Conservation (phyloP, 768 basidiomycete genomes). For the Xerocomellus chrysenteron region DNA sequence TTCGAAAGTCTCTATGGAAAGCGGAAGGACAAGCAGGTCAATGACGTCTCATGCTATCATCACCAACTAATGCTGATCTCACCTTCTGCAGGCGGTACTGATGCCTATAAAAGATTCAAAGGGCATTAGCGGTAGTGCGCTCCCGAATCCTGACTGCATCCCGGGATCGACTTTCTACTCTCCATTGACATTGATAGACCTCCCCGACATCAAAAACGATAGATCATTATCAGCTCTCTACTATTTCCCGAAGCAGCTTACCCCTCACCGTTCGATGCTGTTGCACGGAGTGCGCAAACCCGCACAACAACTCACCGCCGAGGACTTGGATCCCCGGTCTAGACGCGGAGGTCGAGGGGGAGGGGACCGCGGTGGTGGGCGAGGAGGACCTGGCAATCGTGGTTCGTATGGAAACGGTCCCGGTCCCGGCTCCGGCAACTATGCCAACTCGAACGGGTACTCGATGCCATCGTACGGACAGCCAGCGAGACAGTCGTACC, state of each 20-base stretch:
- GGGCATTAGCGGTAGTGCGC: conserved; percentile 77
- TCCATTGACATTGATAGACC: conserved; percentile 57
- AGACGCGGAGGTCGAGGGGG: conserved; percentile 50
- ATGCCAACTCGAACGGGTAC: conserved; percentile 21
- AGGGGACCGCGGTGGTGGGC: conserved; percentile 37
- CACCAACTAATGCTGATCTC: conserved; percentile 14
- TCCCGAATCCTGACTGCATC: conserved; percentile 84
- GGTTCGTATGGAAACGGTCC: conserved; percentile 21
- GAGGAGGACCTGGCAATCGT: conserved; percentile 30
- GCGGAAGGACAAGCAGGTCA: conserved; percentile 72
- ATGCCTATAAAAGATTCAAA: conserved; percentile 69
- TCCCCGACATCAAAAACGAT: conserved; percentile 85
- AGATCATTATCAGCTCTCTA: conserved; percentile 84
- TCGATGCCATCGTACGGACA: conserved; percentile 19
- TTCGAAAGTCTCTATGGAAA: conserved; percentile 91
- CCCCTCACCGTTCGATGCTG: conserved; percentile 81
- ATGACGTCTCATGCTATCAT: conserved; percentile 21
- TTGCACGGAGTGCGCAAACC: conserved; percentile 69
- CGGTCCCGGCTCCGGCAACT: background rate
- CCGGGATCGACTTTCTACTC: conserved; percentile 89
- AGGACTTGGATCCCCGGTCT: conserved; percentile 67
- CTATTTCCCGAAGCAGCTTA: conserved; percentile 84
- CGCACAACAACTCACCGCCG: conserved; percentile 56
- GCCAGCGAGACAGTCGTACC: conserved; percentile 19
- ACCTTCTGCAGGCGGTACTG: conserved; percentile 57